A percentile compares a stretch with the other conserved stretches of the same genome.
These are phyloP conservation scores for Fusarium sp. DNA, from an alignment of 2,329 filamentous ascomycete species.

Conservation along the genomic window DNA sequence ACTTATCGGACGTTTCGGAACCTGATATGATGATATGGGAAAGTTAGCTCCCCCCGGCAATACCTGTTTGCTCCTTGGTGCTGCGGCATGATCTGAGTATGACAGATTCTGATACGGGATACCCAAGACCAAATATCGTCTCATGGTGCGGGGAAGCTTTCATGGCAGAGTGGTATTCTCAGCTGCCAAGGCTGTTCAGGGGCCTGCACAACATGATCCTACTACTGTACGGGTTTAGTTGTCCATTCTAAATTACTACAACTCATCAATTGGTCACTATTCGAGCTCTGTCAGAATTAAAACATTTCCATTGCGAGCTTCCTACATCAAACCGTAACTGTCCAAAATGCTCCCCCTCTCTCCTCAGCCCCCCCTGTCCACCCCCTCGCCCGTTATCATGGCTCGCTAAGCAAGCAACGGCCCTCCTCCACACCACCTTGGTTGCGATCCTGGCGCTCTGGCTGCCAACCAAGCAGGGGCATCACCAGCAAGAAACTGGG, in stretches of 20 bases:
- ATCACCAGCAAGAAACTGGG: constrained; percentile 6
- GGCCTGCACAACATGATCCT: background rate
- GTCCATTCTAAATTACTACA: background rate
- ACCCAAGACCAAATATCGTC: constrained; percentile 15
- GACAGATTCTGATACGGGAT: constrained; percentile 15
- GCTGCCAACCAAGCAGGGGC: constrained; percentile 21
- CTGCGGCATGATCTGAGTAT: constrained; percentile 43
- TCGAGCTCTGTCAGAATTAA: constrained; percentile 30
- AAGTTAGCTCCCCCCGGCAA: constrained; percentile 23
- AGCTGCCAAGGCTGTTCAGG: constrained; percentile 14
- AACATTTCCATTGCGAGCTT: constrained; percentile 31
- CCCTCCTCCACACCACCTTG: constrained; percentile 34
- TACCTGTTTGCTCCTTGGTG: background rate
- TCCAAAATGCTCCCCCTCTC: constrained; percentile 11
- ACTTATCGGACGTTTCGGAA: constrained; percentile 36
- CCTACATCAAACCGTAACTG: constrained; percentile 20
- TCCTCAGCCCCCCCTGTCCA: background rate
- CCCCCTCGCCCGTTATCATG: constrained; percentile 34
- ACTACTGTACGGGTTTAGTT: constrained; percentile 8
- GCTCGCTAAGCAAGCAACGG: constrained; percentile 31
- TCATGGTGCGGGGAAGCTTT: constrained; percentile 31
- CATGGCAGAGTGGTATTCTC: background rate
- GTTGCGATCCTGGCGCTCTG: constrained; percentile 21
- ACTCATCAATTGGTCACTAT: constrained; percentile 6
- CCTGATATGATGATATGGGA: constrained; percentile 35